Evolutionary conservation across 768 basidiomycete species (phyloP), one percentile per base, ranked within the genome.

Genomic region (Pleurotus platypus): DNA sequence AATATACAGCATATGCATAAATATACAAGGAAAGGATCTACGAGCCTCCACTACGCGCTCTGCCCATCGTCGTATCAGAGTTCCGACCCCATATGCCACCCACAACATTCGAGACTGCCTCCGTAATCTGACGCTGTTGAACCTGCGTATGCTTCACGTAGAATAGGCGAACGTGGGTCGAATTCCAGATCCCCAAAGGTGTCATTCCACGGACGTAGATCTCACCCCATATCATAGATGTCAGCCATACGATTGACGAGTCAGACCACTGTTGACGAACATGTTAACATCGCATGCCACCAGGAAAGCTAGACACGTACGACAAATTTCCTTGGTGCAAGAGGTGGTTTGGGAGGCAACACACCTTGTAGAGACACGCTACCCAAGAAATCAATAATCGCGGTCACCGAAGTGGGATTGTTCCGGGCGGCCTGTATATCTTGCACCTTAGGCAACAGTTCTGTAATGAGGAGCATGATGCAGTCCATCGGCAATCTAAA

Each of bases 171-270:
- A 97, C 92, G 49, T 85, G 88, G 12, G 94, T 97, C 16, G 85
- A 82, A 62, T 91, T 92, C 94, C 95, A 98, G 43, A 95, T 84
- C 11, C 90, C 92, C 20, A 94, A 75, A 1, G 90, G 89, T 1
- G 87, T 83, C 84, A 95, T 90, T 4, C 87, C 90, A 47, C 89
- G 87, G 18, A 97, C 89, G 67, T 95, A 99, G 16, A 96, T 83
- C 67, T 95, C 92, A 40, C 97, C 95, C 94, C 96, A 99, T 18
- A 95, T 86, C 54, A 98, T 73, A 1, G 92, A 94, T 3, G 94
- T 91, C 38, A 96, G 78, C 96, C 97, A 98, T 15, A 94, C 81
- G 58, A 90, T 78, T 2, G 93, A 94, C 1, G 92, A 87, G 62
- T 94, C 90, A 11, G 94, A 90, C 94, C 94, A 97, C 92, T 95